Conservation (phyloP, 2,329 filamentous ascomycete species). For the Aspergillus sojae region DNA sequence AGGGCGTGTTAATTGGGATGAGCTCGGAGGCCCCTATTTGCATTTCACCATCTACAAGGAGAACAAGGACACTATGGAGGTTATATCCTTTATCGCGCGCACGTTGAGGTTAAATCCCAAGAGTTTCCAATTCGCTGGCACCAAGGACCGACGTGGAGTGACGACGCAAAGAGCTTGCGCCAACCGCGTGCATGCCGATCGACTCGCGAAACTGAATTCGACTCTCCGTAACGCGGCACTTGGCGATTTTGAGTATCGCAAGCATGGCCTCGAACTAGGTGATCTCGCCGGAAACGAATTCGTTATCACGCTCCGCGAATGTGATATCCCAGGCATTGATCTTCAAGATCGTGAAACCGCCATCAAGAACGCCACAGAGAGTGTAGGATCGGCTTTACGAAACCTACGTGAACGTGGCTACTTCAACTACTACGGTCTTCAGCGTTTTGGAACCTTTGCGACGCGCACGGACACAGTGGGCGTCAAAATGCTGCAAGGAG, state of each 20-base stretch:
- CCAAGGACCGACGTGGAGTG: slow-evolving; percentile 85
- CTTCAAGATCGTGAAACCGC: slow-evolving; percentile 49
- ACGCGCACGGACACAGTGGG: slow-evolving; percentile 86
- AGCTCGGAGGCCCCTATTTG: slow-evolving; percentile 75
- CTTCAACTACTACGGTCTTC: slow-evolving; percentile 98
- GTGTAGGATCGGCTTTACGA: slow-evolving; percentile 61
- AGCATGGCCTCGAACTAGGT: slow-evolving; percentile 74
- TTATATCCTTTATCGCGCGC: slow-evolving; percentile 74
- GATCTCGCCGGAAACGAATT: slow-evolving; percentile 91
- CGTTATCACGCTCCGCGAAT: slow-evolving; percentile 86
- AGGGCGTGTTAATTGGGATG: slow-evolving; percentile 62
- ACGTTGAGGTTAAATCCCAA: slow-evolving; percentile 70
- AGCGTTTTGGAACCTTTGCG: slow-evolving; percentile 88
- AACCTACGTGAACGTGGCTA: slow-evolving; percentile 76
- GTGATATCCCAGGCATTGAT: slow-evolving; percentile 59
- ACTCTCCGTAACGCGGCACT: slow-evolving; percentile 64
- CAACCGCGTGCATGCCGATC: slow-evolving; percentile 61
- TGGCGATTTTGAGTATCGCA: slow-evolving; percentile 79
- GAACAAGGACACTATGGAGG: slow-evolving; percentile 96
- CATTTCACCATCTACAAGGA: slow-evolving; percentile 96
- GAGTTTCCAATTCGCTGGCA: slow-evolving; percentile 79
- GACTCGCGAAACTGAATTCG: slow-evolving; percentile 66
- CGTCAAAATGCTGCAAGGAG: slow-evolving; percentile 76
- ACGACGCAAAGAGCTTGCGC: slow-evolving; percentile 81
- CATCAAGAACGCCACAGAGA: slow-evolving; percentile 44